phyloP scores from a whole-genome alignment of 805 yeast species.

The Saturnispora besseyi region DNA sequence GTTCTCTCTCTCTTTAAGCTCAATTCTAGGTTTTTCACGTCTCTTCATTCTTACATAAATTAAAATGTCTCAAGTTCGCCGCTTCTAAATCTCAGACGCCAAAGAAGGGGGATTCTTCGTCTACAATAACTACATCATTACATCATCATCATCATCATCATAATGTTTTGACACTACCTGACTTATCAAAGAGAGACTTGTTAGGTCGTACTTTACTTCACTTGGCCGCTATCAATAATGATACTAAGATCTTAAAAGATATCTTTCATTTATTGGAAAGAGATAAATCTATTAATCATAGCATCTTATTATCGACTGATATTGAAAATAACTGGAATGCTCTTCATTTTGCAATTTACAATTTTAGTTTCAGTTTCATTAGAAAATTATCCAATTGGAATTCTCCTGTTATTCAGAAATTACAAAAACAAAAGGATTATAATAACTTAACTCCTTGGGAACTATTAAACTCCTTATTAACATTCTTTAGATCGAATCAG shows the following conservation, averaged over 20 bases:
- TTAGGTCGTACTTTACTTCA: slow-evolving; percentile 63
- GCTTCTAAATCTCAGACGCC: slow-evolving; percentile 1
- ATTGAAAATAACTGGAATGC: slow-evolving; percentile 77
- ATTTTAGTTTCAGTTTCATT: slow-evolving; percentile 49
- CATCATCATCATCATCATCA: no score
- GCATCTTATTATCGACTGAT: slow-evolving; percentile 44
- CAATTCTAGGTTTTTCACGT: background rate
- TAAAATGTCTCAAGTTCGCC: slow-evolving; percentile 16
- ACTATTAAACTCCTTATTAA: slow-evolving; percentile 30
- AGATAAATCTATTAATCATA: slow-evolving; percentile 29
- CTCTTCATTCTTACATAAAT: background rate
- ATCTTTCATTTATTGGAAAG: slow-evolving; percentile 29
- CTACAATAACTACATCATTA: background rate
- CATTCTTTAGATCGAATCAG: background rate
- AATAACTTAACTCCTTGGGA: slow-evolving; percentile 69
- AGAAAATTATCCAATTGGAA: slow-evolving; percentile 29
- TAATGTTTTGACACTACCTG: slow-evolving; percentile 27
- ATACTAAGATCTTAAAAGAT: slow-evolving; percentile 36
- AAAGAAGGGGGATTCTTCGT: slow-evolving; percentile 12
- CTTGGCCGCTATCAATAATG: slow-evolving; percentile 40
- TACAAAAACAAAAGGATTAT: slow-evolving; percentile 55
- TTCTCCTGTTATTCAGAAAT: slow-evolving; percentile 12
- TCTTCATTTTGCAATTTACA: slow-evolving; percentile 58
- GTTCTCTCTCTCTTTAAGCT: background rate
- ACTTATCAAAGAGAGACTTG: slow-evolving; percentile 46